Percentiles rank a stretch among this genome's conserved stretches.
These are phyloP conservation scores for Colletotrichum sp. DNA, from an alignment of 2,329 filamentous ascomycete genomes.

Conservation along the genomic window DNA sequence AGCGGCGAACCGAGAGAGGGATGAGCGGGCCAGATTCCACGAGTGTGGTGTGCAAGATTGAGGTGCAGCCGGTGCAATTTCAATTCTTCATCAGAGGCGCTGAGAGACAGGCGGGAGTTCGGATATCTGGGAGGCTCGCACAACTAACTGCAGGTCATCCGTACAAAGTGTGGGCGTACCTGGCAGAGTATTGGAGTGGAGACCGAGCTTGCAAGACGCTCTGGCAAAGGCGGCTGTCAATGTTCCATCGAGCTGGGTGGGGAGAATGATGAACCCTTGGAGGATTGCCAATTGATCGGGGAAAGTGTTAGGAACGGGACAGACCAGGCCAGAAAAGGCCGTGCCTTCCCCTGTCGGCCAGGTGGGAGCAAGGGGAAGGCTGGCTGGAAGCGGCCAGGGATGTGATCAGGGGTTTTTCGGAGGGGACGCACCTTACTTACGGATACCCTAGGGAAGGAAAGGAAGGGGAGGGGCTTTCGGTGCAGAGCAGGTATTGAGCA, in stretches of 20 bases:
- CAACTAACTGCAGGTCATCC: not conserved
- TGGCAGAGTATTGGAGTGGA: not conserved
- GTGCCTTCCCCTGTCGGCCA: constrained; percentile 7
- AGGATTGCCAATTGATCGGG: constrained; percentile 5
- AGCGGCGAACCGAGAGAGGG: constrained; percentile 4
- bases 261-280: constrained; percentile 15
- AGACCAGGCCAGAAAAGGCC: constrained; percentile 5
- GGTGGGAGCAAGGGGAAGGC: constrained; percentile 15
- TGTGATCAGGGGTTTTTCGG: not conserved
- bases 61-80: constrained; percentile 13
- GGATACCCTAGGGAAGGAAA: not conserved
- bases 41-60: not conserved
- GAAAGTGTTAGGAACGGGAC: constrained; percentile 5
- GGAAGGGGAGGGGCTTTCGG: not conserved
- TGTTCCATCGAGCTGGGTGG: constrained; percentile 1
- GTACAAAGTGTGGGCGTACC: not conserved
- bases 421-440: not conserved
- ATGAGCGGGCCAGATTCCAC: not conserved
- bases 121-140: not conserved
- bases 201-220: not conserved
- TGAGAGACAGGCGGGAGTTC: not conserved
- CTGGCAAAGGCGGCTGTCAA: constrained; percentile 17
- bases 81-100: not conserved
- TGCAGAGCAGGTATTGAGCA: not conserved
- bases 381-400: constrained; percentile 14